A percentile compares a stretch with the other conserved stretches of the same genome.
phyloP scores from a whole-genome alignment of 2,329 filamentous ascomycete species.

The Monosporascus sp. region DNA sequence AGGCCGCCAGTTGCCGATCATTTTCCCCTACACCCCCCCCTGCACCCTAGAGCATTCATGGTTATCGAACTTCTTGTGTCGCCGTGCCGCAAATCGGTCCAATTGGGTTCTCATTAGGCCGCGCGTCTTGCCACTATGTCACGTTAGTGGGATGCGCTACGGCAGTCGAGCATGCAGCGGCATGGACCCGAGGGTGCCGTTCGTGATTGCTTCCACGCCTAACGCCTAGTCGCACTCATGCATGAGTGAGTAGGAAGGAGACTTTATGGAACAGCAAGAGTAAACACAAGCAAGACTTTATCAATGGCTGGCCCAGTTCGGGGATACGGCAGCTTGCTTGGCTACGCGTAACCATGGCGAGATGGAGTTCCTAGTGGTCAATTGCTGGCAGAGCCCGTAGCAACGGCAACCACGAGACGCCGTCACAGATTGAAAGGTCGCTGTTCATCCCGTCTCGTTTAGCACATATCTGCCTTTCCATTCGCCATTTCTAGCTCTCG shows the following conservation, averaged over 20 bases:
- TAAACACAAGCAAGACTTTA: not conserved
- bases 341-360: not conserved
- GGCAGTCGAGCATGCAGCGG: not conserved
- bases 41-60: not conserved
- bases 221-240: not conserved
- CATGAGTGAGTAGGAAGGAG: not conserved
- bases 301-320: not conserved
- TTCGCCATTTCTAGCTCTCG: too few relatives aligned
- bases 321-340: not conserved
- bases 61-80: not conserved
- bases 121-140: not conserved
- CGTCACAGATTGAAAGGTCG: not conserved
- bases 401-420: not conserved
- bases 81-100: not conserved
- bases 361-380: not conserved
- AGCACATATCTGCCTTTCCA: not conserved
- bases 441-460: not conserved
- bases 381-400: not conserved
- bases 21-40: not conserved
- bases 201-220: not conserved
- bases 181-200: not conserved
- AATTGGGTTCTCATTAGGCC: not conserved
- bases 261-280: too few relatives aligned
- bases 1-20: not conserved
- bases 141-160: not conserved